Percentiles rank a stretch among this genome's conserved stretches.
phyloP scores from a whole-genome alignment of 2,329 filamentous ascomycete species.

The Penicillium occitanis region DNA sequence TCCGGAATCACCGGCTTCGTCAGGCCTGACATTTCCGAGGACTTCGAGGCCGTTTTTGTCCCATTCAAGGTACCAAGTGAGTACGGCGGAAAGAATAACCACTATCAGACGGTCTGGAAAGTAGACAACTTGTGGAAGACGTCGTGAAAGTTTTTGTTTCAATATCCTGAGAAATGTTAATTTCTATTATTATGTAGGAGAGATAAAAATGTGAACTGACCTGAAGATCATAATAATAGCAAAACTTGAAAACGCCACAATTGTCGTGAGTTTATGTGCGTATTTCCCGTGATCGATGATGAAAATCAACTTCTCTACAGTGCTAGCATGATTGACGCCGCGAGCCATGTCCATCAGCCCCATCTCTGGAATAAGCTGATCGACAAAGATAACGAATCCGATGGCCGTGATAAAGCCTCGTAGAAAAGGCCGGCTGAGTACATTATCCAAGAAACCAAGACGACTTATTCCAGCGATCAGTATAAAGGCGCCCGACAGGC shows the following conservation, averaged over 20 bases:
- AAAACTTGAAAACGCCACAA: conserved; percentile 77
- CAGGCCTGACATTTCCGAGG: conserved; percentile 75
- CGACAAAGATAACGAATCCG: conserved; percentile 92
- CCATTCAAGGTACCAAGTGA: conserved; percentile 77
- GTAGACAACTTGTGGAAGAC: conserved; percentile 78
- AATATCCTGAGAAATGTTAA: conserved; percentile 58
- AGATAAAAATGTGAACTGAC: conserved; percentile 49
- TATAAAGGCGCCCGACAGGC: conserved; percentile 83
- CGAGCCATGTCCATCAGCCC: conserved; percentile 70
- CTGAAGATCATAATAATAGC: conserved; percentile 85
- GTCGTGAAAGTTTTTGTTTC: conserved; percentile 76
- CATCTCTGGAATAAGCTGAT: conserved; percentile 88
- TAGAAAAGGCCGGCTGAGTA: conserved; percentile 87
- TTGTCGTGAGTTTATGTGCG: conserved; percentile 71
- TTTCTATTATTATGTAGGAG: background rate
- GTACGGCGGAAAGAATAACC: conserved; percentile 77
- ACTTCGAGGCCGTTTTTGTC: conserved; percentile 76
- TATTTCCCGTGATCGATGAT: conserved; percentile 65
- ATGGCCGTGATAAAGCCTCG: conserved; percentile 97
- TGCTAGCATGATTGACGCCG: conserved; percentile 78
- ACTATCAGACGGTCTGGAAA: conserved; percentile 89
- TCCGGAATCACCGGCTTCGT: conserved; percentile 69
- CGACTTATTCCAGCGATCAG: conserved; percentile 81
- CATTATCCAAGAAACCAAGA: conserved; percentile 89
- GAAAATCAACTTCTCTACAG: conserved; percentile 80